These are phyloP conservation scores for Tulasnella calospora DNA, from an alignment of 768 basidiomycete species.

Conservation along the genomic window DNA sequence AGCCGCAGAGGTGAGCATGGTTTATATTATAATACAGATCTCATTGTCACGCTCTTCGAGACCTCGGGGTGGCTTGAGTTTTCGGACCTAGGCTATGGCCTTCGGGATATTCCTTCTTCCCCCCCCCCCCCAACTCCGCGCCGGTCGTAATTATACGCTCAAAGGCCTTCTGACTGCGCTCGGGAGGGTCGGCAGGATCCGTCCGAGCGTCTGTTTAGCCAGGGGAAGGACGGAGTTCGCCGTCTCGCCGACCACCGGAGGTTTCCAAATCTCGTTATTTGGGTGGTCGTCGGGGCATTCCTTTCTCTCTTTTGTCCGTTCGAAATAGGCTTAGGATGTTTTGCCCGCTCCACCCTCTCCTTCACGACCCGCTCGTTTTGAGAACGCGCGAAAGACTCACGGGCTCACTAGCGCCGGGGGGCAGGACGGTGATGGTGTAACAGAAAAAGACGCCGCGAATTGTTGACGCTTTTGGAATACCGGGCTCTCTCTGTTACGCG, in stretches of 20 bases:
- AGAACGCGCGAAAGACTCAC: not conserved
- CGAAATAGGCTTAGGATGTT: not conserved
- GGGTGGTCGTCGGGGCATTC: not conserved
- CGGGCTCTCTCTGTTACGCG: not conserved
- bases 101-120: not conserved
- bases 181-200: not conserved
- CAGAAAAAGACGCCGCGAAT: not conserved
- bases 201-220: not conserved
- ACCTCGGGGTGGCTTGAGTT: not conserved
- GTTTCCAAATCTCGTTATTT: not conserved
- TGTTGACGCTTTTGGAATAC: not conserved
- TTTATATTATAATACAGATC: not conserved
- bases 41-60: not conserved
- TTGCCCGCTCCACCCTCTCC: not conserved
- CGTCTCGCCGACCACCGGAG: not conserved
- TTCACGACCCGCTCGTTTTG: not conserved
- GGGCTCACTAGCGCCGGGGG: not conserved
- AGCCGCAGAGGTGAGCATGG: conserved; percentile 28
- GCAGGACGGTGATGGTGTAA: not conserved
- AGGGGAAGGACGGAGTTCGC: not conserved
- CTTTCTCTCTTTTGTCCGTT: not conserved
- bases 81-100: not conserved
- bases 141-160: not conserved
- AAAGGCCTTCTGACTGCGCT: not conserved
- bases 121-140: not conserved